These are phyloP conservation scores for Hymenoscyphus infarciens DNA, from an alignment of 2,329 filamentous ascomycete species.

Conservation along the genomic window DNA sequence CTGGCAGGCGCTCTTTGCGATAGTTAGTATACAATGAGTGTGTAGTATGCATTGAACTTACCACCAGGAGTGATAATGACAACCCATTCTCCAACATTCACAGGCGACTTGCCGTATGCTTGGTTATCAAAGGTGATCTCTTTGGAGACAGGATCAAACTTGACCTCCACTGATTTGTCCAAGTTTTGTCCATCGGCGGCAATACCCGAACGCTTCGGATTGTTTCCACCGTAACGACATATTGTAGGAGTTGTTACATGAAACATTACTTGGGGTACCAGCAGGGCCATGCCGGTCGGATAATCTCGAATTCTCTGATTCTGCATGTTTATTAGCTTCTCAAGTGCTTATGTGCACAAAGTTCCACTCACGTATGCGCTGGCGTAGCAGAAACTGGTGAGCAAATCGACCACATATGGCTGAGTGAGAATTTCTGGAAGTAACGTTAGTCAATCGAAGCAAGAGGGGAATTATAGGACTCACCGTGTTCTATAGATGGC, in stretches of 20 bases:
- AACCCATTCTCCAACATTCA: slow-evolving; percentile 32
- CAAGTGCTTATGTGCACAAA: neutral
- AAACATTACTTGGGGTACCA: slow-evolving; percentile 25
- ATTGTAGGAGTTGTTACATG: neutral
- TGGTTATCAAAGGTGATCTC: slow-evolving; percentile 26
- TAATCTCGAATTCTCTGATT: slow-evolving; percentile 31
- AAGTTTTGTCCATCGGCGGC: neutral
- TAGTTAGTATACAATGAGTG: slow-evolving; percentile 6
- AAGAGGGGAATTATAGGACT: neutral
- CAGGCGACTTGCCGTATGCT: slow-evolving; percentile 15
- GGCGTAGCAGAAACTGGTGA: slow-evolving; percentile 77
- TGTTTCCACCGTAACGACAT: neutral
- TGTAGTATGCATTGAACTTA: neutral
- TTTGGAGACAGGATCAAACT: slow-evolving; percentile 21
- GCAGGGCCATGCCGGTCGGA: slow-evolving; percentile 35
- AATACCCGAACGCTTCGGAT: neutral
- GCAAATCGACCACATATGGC: slow-evolving; percentile 78
- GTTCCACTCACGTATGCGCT: slow-evolving; percentile 29
- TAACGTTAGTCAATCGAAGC: neutral
- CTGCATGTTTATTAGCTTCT: slow-evolving; percentile 15
- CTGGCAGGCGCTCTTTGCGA: slow-evolving; percentile 15
- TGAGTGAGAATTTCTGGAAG: slow-evolving; percentile 62
- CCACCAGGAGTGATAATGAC: slow-evolving; percentile 20
- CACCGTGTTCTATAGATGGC: slow-evolving; percentile 72
- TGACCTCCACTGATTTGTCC: slow-evolving; percentile 16